Evolutionary conservation across 1,284 basidiomycete species (phyloP).

Genomic region (Ceratobasidium theobromae): DNA sequence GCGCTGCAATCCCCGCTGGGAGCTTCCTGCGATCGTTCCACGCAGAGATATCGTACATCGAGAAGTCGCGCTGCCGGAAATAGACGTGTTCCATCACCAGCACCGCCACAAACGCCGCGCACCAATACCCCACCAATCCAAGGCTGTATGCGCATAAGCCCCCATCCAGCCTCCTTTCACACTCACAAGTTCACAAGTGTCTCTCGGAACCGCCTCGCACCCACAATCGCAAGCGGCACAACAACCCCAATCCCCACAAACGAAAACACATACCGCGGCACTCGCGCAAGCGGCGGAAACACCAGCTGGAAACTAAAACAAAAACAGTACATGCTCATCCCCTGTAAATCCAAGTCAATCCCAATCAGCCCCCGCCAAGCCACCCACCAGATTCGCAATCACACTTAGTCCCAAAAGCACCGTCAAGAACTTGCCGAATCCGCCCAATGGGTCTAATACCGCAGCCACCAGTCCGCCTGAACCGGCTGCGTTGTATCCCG

Average conservation of each 20-base stretch:
- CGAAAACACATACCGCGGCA: conserved; percentile 88
- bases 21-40: conserved; percentile 60
- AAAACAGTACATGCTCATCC: conserved; percentile 67
- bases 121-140: conserved; percentile 59
- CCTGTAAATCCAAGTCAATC: not conserved
- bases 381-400: conserved; percentile 70
- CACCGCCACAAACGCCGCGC: conserved; percentile 58
- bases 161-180: no score
- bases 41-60: conserved; percentile 54
- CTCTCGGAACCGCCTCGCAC: conserved; percentile 64
- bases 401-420: conserved; percentile 67
- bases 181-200: conserved; percentile 60
- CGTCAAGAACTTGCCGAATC: conserved; percentile 71
- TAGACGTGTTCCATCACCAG: conserved; percentile 65
- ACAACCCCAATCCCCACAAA: conserved; percentile 74
- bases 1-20: conserved; percentile 64
- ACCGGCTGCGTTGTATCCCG: conserved; percentile 56
- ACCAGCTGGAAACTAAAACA: conserved; percentile 82
- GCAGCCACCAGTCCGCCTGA: conserved; percentile 69
- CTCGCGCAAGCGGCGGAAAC: conserved; percentile 59
- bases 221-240: conserved; percentile 67
- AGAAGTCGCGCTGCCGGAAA: conserved; percentile 62
- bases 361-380: conserved; percentile 56
- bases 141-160: not conserved
- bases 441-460: conserved; percentile 66